Base-by-base conservation (phyloP, 495 filamentous ascomycete genomes). In the Neurospora africana region DNA sequence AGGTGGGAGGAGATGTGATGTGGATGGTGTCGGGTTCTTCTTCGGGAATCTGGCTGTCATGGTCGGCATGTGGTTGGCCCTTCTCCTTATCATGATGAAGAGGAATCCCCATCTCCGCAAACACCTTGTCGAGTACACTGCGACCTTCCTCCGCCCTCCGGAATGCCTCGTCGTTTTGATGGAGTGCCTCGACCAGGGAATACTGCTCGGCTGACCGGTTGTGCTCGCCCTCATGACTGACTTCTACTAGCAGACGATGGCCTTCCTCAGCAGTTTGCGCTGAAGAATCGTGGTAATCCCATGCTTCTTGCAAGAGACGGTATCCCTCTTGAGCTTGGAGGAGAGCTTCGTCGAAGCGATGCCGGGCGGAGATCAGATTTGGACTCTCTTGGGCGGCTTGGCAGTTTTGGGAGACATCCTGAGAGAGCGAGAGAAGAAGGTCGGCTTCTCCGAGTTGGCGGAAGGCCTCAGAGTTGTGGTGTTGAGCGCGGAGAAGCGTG, bases 201-300 rank as follows among this genome's bases (percentile, higher is more conserved):
- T 65, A 19, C 0, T 65, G 6, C 1, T 17, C 1, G 0, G 15
- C 0, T 0, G 15, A 1, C 13, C 53, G 53, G 0, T 0, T 0
- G 0, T 65, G 1, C 27, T 65, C 53, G 3, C 53, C 53, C 15
- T 65, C 53, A 0, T 30, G 53, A 2, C 53, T 3, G 0, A 33
- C 23, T 0, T 65, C 6, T 0, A 65, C 27, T 0, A 65, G 3
- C 15, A 65, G 19, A 2, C 53, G 27, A 19, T 65, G 53, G 1
- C 27, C 27, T 65, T 65, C 15, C 15, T 65, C 53, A 1, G 53
- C 53, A 0, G 27, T 35, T 13, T 27, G 53, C 2, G 1, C 0
- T 19, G 27, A 65, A 8, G 53, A 17, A 1, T 65, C 53, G 0
- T 65, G 53, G 15, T 19, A 30, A 15, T 65, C 15, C 23, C 53